Conservation (phyloP, 2,329 filamentous ascomycete genomes). For the Akanthomyces dipterigenus region DNA sequence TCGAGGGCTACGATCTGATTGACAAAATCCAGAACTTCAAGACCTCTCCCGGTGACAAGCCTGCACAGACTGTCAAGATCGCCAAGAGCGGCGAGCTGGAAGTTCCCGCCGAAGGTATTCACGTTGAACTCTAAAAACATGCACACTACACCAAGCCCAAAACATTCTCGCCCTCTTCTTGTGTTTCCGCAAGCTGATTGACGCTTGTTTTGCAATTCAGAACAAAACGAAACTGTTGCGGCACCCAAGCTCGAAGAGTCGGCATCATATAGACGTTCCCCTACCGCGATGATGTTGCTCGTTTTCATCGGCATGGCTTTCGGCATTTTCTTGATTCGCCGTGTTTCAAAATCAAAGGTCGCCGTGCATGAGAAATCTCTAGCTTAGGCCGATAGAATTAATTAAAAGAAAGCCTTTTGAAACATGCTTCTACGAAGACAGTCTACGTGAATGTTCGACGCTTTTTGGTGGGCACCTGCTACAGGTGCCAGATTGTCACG, state of each 20-base stretch:
- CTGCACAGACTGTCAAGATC: constrained; percentile 64
- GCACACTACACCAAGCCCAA: constrained; percentile 15
- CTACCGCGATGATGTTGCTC: background rate
- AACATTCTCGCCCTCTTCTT: constrained; percentile 10
- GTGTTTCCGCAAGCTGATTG: constrained; percentile 30
- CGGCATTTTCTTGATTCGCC: constrained; percentile 17
- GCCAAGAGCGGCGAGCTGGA: constrained; percentile 77
- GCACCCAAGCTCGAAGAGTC: background rate
- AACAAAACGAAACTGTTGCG: constrained; percentile 17
- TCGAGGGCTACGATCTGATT: constrained; percentile 77
- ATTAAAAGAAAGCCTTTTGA: background rate
- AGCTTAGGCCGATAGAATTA: background rate
- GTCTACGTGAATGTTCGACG: background rate
- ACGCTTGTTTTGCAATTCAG: constrained; percentile 21
- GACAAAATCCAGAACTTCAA: constrained; percentile 68
- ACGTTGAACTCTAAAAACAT: constrained; percentile 70
- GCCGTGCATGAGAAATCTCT: constrained; percentile 12
- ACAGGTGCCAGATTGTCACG: constrained; percentile 20
- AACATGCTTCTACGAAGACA: background rate
- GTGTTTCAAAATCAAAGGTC: background rate
- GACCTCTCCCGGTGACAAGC: constrained; percentile 63
- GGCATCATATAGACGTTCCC: background rate
- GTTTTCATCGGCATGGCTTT: constrained; percentile 38
- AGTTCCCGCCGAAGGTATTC: constrained; percentile 86
- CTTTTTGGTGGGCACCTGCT: background rate